Evolutionary conservation across 768 basidiomycete genomes (phyloP).

Genomic region (Harrya chromipes): DNA sequence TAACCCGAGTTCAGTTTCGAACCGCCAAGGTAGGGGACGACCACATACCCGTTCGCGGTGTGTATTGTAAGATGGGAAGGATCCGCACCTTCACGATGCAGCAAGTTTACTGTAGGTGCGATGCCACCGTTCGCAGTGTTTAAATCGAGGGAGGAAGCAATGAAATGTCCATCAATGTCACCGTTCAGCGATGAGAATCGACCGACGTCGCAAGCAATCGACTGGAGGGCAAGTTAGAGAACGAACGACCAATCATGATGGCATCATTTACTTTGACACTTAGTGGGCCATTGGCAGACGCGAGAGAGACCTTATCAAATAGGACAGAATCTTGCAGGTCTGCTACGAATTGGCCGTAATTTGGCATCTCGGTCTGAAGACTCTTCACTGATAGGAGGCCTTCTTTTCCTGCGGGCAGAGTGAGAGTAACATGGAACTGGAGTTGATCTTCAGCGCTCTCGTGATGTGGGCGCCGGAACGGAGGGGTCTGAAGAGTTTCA

Average conservation of each 20-base stretch:
- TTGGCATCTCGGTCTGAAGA: constrained; percentile 42
- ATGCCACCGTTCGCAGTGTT: constrained; percentile 41
- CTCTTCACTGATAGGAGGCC: constrained; percentile 35
- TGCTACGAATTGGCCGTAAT: constrained; percentile 37
- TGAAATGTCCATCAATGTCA: constrained; percentile 44
- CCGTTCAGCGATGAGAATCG: constrained; percentile 41
- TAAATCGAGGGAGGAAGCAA: constrained; percentile 35
- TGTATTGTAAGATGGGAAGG: constrained; percentile 31
- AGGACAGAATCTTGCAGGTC: constrained; percentile 32
- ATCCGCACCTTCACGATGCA: constrained; percentile 23
- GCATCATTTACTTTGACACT: constrained; percentile 29
- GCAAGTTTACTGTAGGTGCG: constrained; percentile 35
- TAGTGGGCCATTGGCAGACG: constrained; percentile 36
- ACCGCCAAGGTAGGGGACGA: not conserved
- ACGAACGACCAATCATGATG: not conserved
- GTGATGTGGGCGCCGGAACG: not conserved
- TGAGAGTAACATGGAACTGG: constrained; percentile 36
- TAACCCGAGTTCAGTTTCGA: constrained; percentile 9
- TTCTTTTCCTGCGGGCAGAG: constrained; percentile 33
- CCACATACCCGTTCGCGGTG: constrained; percentile 43
- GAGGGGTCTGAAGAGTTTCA: constrained; percentile 32
- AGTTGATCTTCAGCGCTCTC: constrained; percentile 16
- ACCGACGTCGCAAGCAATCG: constrained; percentile 27
- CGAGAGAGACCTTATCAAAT: constrained; percentile 38
- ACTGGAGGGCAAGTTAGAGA: constrained; percentile 24